Evolutionary conservation across 78 protist genomes (phyloP).

Genomic region (Polysphondylium violaceum): DNA sequence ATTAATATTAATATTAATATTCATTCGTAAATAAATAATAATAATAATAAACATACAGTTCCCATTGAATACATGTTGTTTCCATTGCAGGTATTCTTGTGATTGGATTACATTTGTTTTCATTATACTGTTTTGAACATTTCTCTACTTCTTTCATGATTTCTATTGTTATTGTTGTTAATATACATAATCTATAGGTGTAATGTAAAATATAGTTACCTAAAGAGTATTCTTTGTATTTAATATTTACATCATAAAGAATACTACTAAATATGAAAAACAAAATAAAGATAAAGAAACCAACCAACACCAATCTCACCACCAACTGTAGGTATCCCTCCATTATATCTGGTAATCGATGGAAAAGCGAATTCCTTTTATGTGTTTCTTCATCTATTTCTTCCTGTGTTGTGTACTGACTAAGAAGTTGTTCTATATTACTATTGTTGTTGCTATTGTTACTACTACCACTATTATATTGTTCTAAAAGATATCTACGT

Average conservation of each 20-base stretch:
- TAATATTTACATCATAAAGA: slow-evolving; percentile 20
- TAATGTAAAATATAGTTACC: neutral
- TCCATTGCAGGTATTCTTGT: slow-evolving; percentile 59
- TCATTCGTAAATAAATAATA: no score
- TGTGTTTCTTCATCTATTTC: neutral
- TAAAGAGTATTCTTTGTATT: slow-evolving; percentile 14
- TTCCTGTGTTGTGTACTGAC: neutral
- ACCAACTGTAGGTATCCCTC: slow-evolving; percentile 8
- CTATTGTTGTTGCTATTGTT: neutral
- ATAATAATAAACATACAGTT: no score
- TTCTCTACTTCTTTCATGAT: slow-evolving; percentile 17
- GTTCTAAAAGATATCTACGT: neutral
- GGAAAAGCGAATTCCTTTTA: neutral
- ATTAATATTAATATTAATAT: no score
- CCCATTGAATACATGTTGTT: slow-evolving; percentile 26
- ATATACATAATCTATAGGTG: neutral
- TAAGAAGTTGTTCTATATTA: neutral
- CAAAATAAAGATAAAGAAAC: neutral
- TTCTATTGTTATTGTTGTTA: neutral
- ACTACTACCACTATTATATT: neutral
- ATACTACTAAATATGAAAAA: slow-evolving; percentile 18
- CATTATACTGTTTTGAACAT: slow-evolving; percentile 17
- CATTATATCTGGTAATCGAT: neutral
- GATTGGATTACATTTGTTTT: slow-evolving; percentile 17
- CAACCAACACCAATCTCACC: slow-evolving; percentile 3